Evolutionary conservation across 2,329 filamentous ascomycete species (phyloP).

Genomic region (Pestalotiopsis sp.): DNA sequence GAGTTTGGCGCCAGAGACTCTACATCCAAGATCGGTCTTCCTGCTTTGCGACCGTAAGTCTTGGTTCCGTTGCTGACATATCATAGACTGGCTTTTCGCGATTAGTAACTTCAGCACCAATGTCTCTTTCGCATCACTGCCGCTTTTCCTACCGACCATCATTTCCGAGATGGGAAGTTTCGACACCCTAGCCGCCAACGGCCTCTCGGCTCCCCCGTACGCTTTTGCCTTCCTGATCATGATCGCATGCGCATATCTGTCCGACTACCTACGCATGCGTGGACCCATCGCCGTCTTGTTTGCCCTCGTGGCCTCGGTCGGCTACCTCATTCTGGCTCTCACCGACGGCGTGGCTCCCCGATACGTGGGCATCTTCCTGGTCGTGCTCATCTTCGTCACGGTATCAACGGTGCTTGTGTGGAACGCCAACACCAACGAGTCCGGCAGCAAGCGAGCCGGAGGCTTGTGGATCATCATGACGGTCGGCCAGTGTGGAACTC

Average conservation of each 20-base stretch:
- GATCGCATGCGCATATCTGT: background rate
- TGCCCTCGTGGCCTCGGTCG: background rate
- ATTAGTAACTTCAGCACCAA: constrained; percentile 1
- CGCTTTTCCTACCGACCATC: background rate
- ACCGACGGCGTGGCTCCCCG: background rate
- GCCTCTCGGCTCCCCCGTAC: background rate
- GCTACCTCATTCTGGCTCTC: background rate
- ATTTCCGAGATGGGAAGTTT: background rate
- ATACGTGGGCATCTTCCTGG: background rate
- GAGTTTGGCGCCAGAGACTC: background rate
- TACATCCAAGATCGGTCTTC: too few species aligned
- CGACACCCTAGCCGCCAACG: background rate
- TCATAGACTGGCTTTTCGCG: background rate
- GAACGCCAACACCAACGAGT: background rate
- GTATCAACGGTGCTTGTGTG: background rate
- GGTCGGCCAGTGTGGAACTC: background rate
- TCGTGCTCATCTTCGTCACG: background rate
- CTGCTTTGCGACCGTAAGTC: too few species aligned
- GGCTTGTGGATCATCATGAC: constrained; percentile 1
- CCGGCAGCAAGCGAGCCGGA: background rate
- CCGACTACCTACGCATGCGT: background rate
- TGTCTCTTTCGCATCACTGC: background rate
- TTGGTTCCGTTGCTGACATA: background rate
- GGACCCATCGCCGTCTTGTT: background rate
- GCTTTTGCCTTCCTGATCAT: background rate